Conservation (phyloP, 768 basidiomycete species). For the Mycena pura region DNA sequence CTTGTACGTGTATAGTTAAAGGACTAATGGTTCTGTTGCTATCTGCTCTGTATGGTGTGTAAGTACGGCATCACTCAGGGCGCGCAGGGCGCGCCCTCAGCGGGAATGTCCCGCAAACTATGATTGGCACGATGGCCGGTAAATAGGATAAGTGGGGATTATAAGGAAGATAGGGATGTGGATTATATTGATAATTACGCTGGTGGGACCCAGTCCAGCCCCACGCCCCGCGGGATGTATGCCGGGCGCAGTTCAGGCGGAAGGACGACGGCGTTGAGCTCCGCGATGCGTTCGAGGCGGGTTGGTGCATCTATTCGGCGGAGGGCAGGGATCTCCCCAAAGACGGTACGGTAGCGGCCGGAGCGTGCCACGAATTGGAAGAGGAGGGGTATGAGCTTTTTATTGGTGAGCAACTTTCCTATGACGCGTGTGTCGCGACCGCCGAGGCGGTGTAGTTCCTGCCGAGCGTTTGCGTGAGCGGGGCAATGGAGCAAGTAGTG, state of each 20-base stretch:
- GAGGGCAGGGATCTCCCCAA: slow-evolving; percentile 32
- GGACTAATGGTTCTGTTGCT: not conserved
- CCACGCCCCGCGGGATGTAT: too few relatives aligned
- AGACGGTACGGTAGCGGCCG: slow-evolving; percentile 24
- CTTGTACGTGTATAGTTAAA: not conserved
- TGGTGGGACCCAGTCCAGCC: too few relatives aligned
- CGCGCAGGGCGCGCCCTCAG: too few relatives aligned
- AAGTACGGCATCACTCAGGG: too few relatives aligned
- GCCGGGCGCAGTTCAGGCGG: too few relatives aligned
- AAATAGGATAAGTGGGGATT: too few relatives aligned
- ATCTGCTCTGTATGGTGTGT: not conserved
- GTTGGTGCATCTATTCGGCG: not conserved
- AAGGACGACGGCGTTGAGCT: not conserved
- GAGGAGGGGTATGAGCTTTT: not conserved
- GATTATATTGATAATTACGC: too few relatives aligned
- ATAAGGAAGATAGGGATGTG: too few relatives aligned
- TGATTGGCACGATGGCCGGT: too few relatives aligned
- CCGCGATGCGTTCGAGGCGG: not conserved
- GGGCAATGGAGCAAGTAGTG: slow-evolving; percentile 26
- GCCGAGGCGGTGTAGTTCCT: not conserved
- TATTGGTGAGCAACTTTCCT: not conserved
- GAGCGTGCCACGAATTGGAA: not conserved
- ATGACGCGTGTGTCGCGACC: not conserved
- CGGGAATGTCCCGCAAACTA: too few relatives aligned
- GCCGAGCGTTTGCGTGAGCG: not conserved